phyloP scores from a whole-genome alignment of 768 basidiomycete species.

The Lactifluus echinatus region DNA sequence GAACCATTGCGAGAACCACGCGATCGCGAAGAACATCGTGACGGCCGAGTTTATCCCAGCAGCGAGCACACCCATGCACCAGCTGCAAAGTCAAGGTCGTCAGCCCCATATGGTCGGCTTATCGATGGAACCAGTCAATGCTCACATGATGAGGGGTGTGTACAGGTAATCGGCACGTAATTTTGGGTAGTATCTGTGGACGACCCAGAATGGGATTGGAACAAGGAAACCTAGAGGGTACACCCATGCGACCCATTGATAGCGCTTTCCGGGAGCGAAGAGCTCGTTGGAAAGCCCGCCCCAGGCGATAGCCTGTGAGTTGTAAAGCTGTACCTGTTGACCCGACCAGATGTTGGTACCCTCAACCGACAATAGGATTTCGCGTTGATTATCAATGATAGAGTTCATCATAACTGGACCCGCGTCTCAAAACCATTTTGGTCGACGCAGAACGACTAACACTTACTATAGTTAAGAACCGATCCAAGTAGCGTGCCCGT shows the following conservation, averaged over 20 bases:
- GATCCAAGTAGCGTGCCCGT: conserved; percentile 41
- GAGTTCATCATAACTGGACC: conserved; percentile 46
- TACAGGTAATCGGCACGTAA: conserved; percentile 39
- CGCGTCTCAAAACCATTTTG: conserved; percentile 14
- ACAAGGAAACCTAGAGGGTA: conserved; percentile 41
- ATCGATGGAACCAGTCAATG: conserved; percentile 4
- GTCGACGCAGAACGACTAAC: not conserved
- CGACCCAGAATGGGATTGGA: conserved; percentile 46
- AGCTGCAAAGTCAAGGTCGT: conserved; percentile 23
- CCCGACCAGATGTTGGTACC: conserved; percentile 48
- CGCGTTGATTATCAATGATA: conserved; percentile 43
- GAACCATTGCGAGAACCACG: conserved; percentile 41
- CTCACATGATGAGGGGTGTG: conserved; percentile 38
- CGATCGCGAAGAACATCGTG: conserved; percentile 34
- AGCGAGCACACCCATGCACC: conserved; percentile 42
- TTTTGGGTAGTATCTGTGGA: conserved; percentile 37
- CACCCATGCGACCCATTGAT: conserved; percentile 42
- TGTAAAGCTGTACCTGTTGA: conserved; percentile 42
- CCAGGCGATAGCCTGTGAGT: conserved; percentile 45
- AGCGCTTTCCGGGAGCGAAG: conserved; percentile 23
- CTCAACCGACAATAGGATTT: conserved; percentile 44
- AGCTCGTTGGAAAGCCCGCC: conserved; percentile 29
- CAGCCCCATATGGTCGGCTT: not conserved
- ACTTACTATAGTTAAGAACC: conserved; percentile 29
- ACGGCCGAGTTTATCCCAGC: conserved; percentile 43